phyloP scores from a whole-genome alignment of 345 rosid species.

The Hirschfeldia incana region DNA sequence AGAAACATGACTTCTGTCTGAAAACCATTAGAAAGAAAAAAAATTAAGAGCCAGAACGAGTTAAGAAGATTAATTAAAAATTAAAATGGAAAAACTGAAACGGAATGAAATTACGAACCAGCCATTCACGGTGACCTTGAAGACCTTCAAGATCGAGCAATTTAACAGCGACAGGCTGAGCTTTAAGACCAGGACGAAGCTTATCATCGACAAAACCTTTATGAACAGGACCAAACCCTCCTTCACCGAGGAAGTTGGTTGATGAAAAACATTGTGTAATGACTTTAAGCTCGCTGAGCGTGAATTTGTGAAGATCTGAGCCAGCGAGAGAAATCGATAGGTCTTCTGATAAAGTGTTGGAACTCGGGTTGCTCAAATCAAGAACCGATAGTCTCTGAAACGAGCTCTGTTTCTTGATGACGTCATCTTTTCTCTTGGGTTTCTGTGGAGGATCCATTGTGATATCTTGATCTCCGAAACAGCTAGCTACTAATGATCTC shows the following conservation, averaged over 20 bases:
- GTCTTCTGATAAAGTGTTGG: slow-evolving; percentile 59
- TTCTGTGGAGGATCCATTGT: slow-evolving; percentile 24
- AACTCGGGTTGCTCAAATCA: slow-evolving; percentile 73
- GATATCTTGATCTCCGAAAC: slow-evolving; percentile 45
- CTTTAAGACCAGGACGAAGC: slow-evolving; percentile 75
- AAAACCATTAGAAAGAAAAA: not conserved
- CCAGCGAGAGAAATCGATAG: slow-evolving; percentile 79
- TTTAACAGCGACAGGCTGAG: slow-evolving; percentile 92
- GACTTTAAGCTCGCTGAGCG: slow-evolving; percentile 68
- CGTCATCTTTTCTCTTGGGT: slow-evolving; percentile 43
- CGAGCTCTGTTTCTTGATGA: slow-evolving; percentile 54
- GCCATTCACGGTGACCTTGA: slow-evolving; percentile 93
- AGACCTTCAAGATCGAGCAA: slow-evolving; percentile 72
- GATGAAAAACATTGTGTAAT: slow-evolving; percentile 77
- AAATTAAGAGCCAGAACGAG: not conserved
- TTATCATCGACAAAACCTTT: slow-evolving; percentile 89
- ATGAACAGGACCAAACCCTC: slow-evolving; percentile 90
- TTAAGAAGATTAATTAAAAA: not conserved
- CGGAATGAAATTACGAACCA: slow-evolving; percentile 50
- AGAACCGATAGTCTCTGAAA: slow-evolving; percentile 56
- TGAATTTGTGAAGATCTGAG: slow-evolving; percentile 70
- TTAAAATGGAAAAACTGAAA: not conserved
- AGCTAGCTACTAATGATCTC: slow-evolving; percentile 52
- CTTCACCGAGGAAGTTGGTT: slow-evolving; percentile 74
- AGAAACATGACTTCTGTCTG: slow-evolving; percentile 89